Conservation (phyloP, 495 filamentous ascomycete genomes). For the Lindgomyces ingoldianus region DNA sequence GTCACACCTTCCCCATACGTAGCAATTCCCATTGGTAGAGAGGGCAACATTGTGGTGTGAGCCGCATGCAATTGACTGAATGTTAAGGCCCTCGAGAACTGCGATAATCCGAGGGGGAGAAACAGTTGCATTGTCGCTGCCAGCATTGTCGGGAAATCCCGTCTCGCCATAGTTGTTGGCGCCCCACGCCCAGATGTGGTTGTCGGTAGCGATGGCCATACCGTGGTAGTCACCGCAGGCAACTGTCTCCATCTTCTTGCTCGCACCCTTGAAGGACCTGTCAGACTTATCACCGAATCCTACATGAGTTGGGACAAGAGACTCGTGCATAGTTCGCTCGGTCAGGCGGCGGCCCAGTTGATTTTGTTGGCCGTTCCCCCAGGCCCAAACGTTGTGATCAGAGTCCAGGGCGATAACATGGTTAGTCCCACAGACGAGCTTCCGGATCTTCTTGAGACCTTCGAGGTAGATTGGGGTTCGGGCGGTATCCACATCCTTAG, state of each 20-base stretch:
- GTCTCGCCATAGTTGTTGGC: constrained; percentile 84
- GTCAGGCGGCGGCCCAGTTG: constrained; percentile 73
- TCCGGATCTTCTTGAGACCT: constrained; percentile 62
- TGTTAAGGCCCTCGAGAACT: constrained; percentile 55
- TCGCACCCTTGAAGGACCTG: constrained; percentile 41
- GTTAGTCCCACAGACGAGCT: constrained; percentile 65
- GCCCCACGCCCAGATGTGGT: constrained; percentile 79
- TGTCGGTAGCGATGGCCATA: constrained; percentile 73
- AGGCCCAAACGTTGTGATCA: constrained; percentile 66
- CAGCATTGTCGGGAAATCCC: constrained; percentile 68
- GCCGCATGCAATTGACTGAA: constrained; percentile 64
- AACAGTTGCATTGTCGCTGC: constrained; percentile 62
- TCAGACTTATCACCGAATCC: constrained; percentile 48
- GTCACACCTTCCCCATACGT: constrained; percentile 71
- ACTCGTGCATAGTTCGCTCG: constrained; percentile 59
- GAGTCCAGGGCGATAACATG: constrained; percentile 70
- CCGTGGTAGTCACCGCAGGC: constrained; percentile 68
- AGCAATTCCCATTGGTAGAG: constrained; percentile 61
- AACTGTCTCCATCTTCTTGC: constrained; percentile 58
- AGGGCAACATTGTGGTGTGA: constrained; percentile 67
- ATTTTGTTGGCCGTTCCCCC: constrained; percentile 72
- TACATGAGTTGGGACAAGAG: constrained; percentile 68
- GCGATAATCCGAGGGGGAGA: constrained; percentile 61
- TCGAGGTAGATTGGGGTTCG: constrained; percentile 52
- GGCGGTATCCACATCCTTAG: constrained; percentile 43